These are phyloP conservation scores for Heliamphora exappendiculata DNA, from an alignment of 148 eudicot species.

Conservation along the genomic window DNA sequence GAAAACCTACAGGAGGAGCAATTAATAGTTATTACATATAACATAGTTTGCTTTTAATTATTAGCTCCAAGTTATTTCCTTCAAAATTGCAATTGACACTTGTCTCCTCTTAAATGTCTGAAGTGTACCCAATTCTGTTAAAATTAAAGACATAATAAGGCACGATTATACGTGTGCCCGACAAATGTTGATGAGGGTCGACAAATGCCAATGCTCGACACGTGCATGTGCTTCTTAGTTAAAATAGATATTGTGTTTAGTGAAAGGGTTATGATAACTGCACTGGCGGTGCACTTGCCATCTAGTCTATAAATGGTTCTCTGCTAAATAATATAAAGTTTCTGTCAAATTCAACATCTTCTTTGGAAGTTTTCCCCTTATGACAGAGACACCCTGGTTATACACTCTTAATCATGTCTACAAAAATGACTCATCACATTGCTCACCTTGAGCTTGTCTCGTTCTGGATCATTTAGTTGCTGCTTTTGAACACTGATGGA, in stretches of 20 bases:
- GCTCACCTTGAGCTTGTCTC: slow-evolving; percentile 1
- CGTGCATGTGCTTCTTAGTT: no score
- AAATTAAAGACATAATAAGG: no score
- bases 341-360: neutral
- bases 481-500: slow-evolving; percentile 5
- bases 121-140: no score
- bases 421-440: neutral
- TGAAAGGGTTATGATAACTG: neutral
- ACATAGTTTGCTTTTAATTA: neutral
- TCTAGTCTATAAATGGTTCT: neutral
- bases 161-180: no score
- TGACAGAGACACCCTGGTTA: neutral
- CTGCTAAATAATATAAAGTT: neutral
- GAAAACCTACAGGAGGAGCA: no score
- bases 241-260: no score
- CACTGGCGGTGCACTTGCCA: neutral
- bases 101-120: no score
- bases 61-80: no score
- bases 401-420: neutral
- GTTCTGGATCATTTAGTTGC: neutral
- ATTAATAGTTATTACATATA: no score
- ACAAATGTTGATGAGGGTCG: no score
- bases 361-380: neutral
- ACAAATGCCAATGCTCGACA: no score
- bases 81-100: no score